Base-by-base conservation (phyloP, 805 yeast genomes). In the Starmera dryadoides region DNA sequence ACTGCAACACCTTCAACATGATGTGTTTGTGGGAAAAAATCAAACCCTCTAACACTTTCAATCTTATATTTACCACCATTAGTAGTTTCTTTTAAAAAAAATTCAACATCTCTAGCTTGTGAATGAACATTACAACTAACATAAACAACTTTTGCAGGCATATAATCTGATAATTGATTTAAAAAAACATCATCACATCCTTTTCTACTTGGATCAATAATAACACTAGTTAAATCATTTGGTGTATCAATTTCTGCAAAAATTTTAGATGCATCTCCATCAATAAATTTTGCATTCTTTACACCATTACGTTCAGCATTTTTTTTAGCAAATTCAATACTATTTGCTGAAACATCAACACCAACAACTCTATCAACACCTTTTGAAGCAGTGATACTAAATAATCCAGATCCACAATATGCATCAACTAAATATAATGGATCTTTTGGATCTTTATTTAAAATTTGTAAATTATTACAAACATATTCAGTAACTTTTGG, bases 51-150 rank as follows among this genome's bases (percentile, higher is more conserved):
- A 19, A 93, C 69, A 49, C 91, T 81, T 48, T 86, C 95, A 34
- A 93, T 73, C 42, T 64, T 65, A 64, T 87, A 93, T 30, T 71
- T 55, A 7, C 57, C 49, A 4, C 93, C 93, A 47, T 77, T 58
- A 28, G 64, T 69, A 8, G 91, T 80, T 29, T 79, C 71, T 44
- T 72, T 75, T 41, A 89, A 59, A 54, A 93, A 85, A 68, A 79
- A 88, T 49, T 86, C 91, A 34, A 93, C 58, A 59, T 93, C 98
- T 51, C 98, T 71, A 4, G 98, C 98, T 62, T 93, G 98, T 16
- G 96, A 86, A 64, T 91, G 97, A 36, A 93, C 98, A 56, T 93
- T 93, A 69, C 98, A 93, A 45, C 96, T 86, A 41, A 93, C 85
- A 63, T 93, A 93, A n/a, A 93, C 94, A 39, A 93, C 78, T 50